phyloP scores from a whole-genome alignment of 164 flowering plant genomes.

The Annona squamosa region DNA sequence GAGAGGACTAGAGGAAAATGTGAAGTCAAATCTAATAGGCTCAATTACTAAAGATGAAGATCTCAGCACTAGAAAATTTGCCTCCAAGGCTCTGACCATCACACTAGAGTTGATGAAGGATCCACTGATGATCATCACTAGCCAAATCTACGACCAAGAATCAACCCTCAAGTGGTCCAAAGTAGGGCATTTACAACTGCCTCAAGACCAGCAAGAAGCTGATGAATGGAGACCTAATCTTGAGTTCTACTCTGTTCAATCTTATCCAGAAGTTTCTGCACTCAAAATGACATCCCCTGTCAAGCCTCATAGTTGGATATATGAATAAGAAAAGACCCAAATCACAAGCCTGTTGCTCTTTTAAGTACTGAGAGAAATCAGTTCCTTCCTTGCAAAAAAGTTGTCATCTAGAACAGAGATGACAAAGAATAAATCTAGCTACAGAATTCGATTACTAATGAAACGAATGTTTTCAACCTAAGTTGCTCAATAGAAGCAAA shows the following conservation, averaged over 20 bases:
- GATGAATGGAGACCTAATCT: slow-evolving; percentile 36
- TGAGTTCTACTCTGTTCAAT: slow-evolving; percentile 42
- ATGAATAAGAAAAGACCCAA: slow-evolving; percentile 28
- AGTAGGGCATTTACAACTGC: slow-evolving; percentile 51
- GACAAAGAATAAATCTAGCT: slow-evolving; percentile 53
- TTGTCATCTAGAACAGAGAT: slow-evolving; percentile 30
- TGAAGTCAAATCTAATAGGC: too few species aligned
- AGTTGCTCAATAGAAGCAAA: slow-evolving; percentile 54
- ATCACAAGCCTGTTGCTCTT: slow-evolving; percentile 34
- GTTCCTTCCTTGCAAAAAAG: slow-evolving; percentile 32
- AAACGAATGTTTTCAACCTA: slow-evolving; percentile 55
- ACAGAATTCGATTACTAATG: slow-evolving; percentile 56
- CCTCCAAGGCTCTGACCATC: slow-evolving; percentile 24
- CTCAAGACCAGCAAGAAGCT: slow-evolving; percentile 82
- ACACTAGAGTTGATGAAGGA: slow-evolving; percentile 75
- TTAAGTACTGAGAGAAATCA: slow-evolving; percentile 38
- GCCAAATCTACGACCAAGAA: slow-evolving; percentile 73
- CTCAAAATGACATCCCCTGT: slow-evolving; percentile 28
- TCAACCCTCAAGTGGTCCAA: slow-evolving; percentile 71
- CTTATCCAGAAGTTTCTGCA: slow-evolving; percentile 47
- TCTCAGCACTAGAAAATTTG: too few species aligned
- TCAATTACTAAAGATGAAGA: too few species aligned
- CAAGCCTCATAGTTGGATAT: slow-evolving; percentile 24
- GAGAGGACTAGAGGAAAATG: too few species aligned
- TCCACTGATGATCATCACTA: slow-evolving; percentile 67